Percentiles rank a stretch among this genome's conserved stretches.
Conservation (phyloP, 2,329 filamentous ascomycete species). For the Ophiocordyceps camponoti-rufipedis region DNA sequence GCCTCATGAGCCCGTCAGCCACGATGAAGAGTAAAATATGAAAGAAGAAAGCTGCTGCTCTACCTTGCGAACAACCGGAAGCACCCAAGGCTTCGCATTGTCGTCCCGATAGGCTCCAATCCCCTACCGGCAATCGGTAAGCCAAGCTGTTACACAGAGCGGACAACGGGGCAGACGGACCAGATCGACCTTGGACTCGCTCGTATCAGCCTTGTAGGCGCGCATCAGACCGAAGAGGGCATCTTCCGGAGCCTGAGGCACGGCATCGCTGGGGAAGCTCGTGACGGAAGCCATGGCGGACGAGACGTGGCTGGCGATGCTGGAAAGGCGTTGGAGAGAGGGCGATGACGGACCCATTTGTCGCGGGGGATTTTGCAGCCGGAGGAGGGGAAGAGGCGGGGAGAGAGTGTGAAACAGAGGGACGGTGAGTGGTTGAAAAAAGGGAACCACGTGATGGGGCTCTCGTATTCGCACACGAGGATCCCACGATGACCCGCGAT, state of each 20-base stretch:
- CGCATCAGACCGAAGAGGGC: conserved; percentile 85
- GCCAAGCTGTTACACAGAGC: too few relatives aligned
- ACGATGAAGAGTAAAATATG: too few relatives aligned
- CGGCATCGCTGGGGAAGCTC: conserved; percentile 56
- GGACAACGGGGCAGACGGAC: conserved; percentile 28
- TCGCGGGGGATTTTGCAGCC: too few relatives aligned
- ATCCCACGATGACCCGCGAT: too few relatives aligned
- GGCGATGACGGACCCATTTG: conserved; percentile 20
- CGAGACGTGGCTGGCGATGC: conserved; percentile 54
- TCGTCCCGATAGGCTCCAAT: conserved; percentile 92
- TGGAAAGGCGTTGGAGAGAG: conserved; percentile 35
- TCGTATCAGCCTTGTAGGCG: conserved; percentile 65
- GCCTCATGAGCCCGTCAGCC: conserved; percentile 39
- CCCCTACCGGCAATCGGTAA: conserved; percentile 21
- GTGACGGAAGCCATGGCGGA: conserved; percentile 31
- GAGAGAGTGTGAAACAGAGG: too few relatives aligned
- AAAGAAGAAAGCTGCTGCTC: neutral
- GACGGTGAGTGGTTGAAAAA: too few relatives aligned
- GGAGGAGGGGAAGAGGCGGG: too few relatives aligned
- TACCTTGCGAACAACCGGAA: conserved; percentile 95
- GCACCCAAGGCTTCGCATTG: conserved; percentile 90
- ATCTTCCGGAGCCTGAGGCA: conserved; percentile 87
- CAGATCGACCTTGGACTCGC: conserved; percentile 74
- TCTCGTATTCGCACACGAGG: too few relatives aligned
- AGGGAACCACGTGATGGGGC: too few relatives aligned